Percentiles rank a stretch among this genome's conserved stretches.
Evolutionary conservation across 768 basidiomycete species (phyloP).

Genomic region (Auricularia sp.): DNA sequence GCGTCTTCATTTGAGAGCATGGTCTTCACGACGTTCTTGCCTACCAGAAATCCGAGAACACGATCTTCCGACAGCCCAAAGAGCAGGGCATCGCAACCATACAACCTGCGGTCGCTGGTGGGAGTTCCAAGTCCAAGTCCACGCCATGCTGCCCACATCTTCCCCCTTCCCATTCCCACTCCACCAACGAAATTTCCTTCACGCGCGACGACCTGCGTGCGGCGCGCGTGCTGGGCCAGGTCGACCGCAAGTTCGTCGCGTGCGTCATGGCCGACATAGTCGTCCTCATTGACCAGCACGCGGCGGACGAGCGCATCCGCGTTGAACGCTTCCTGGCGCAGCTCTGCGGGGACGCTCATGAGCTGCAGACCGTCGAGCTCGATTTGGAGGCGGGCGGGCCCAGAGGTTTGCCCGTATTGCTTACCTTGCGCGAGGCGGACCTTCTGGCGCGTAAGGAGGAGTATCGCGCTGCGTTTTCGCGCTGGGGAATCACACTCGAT

Average conservation of each 20-base stretch:
- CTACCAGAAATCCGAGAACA: too few relatives aligned
- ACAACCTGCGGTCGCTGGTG: too few relatives aligned
- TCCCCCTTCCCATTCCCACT: slow-evolving; percentile 7
- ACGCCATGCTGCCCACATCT: too few relatives aligned
- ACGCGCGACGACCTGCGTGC: slow-evolving; percentile 41
- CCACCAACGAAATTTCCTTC: slow-evolving; percentile 19
- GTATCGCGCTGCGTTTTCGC: slow-evolving; percentile 38
- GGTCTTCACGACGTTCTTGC: too few relatives aligned
- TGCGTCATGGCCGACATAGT: slow-evolving; percentile 49
- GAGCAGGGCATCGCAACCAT: too few relatives aligned
- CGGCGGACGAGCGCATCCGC: slow-evolving; percentile 91
- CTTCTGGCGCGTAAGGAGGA: slow-evolving; percentile 32
- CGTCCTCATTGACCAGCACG: slow-evolving; percentile 91
- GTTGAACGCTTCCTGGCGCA: slow-evolving; percentile 74
- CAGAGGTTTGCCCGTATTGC: slow-evolving; percentile 38
- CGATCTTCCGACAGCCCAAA: too few relatives aligned
- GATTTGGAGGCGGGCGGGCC: slow-evolving; percentile 24
- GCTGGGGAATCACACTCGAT: slow-evolving; percentile 62
- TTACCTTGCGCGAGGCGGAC: slow-evolving; percentile 55
- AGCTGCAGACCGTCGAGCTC: slow-evolving; percentile 23
- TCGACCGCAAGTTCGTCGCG: slow-evolving; percentile 86
- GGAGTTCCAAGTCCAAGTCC: too few relatives aligned
- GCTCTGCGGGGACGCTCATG: slow-evolving; percentile 51
- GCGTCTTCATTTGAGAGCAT: too few relatives aligned
- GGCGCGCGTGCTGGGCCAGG: slow-evolving; percentile 65